Base-by-base conservation (phyloP, 2,329 filamentous ascomycete species). In the Lachnellula willkommii region DNA sequence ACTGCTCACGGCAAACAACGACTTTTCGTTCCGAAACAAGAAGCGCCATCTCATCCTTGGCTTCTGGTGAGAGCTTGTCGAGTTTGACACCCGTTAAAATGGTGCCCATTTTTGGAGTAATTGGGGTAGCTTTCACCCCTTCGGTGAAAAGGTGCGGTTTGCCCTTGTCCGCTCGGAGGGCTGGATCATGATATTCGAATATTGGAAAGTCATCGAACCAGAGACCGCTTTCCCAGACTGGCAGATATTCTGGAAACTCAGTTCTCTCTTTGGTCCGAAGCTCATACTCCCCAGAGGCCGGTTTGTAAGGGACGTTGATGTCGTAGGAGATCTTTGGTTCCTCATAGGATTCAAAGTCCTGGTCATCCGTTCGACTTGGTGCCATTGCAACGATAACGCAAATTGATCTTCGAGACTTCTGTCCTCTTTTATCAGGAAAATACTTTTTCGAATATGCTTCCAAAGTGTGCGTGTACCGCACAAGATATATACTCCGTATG, bases 121-220 rank as follows among this genome's bases (percentile, higher is more conserved):
- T 71, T 58, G 84, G 74, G 1, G 78, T 82, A 15, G 85, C 80
- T 61, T 84, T 79, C 22, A 78, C 83, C 0, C 83, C 84, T 1
- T 83, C 79, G 0, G 76, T 75, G 9, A 88, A 65, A 1, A 88
- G 74, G 11, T 78, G 75, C 57, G 78, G 84, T 73, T 87, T 87
- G 6, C 77, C 76, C 63, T 81, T 81, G 69, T 88, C 78, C 42
- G 87, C 87, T 56, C 75, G 73, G 42, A 77, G 67, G 4, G 75
- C 75, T 53, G 75, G 75, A 63, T 78, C 75, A 37, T 71, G 57
- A 59, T 74, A 77, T 32, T 74, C 68, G 63, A 77, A 77, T 39
- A 68, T 65, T 14, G 70, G 71, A 20, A 77, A 69, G 36, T 74
- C 74, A 47, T 75, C 73, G 56, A 75, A 76, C 72, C 73, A 77